A percentile compares a stretch with the other conserved stretches of the same genome.
Conservation (phyloP, 148 eudicot genomes). For the Cornus kousa region DNA sequence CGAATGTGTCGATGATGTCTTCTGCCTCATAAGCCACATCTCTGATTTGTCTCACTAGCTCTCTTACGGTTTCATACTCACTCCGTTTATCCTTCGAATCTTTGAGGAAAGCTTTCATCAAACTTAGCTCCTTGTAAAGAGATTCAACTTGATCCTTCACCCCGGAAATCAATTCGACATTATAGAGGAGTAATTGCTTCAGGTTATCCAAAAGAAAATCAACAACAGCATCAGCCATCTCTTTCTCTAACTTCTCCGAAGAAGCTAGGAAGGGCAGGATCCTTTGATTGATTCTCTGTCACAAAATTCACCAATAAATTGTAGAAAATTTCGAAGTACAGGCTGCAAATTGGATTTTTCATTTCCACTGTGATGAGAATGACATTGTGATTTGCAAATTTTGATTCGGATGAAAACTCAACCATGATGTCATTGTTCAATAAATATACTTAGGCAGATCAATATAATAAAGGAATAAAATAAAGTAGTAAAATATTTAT, state of each 20-base stretch:
- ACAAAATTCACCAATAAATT: too few species aligned
- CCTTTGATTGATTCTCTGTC: too few species aligned
- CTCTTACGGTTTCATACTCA: slow-evolving; percentile 13
- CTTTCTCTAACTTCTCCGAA: not conserved
- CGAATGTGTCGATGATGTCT: slow-evolving; percentile 30
- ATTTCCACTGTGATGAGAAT: too few species aligned
- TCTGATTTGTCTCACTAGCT: slow-evolving; percentile 24
- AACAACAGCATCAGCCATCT: slow-evolving; percentile 32
- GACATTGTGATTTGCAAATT: too few species aligned
- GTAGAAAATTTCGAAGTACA: too few species aligned
- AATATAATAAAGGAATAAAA: too few species aligned
- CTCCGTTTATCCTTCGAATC: slow-evolving; percentile 15
- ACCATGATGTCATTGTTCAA: too few species aligned
- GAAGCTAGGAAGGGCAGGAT: too few species aligned
- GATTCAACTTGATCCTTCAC: slow-evolving; percentile 20
- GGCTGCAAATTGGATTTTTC: too few species aligned
- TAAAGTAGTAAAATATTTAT: too few species aligned
- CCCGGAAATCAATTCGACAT: slow-evolving; percentile 13
- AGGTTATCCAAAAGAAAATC: slow-evolving; percentile 28
- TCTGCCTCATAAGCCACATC: slow-evolving; percentile 29
- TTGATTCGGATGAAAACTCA: too few species aligned
- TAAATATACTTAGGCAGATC: too few species aligned
- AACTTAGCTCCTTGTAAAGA: slow-evolving; percentile 21
- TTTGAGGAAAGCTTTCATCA: slow-evolving; percentile 32
- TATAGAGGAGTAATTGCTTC: slow-evolving; percentile 18